Base-by-base conservation (phyloP, 805 yeast genomes). In the Nakazawaea populi region DNA sequence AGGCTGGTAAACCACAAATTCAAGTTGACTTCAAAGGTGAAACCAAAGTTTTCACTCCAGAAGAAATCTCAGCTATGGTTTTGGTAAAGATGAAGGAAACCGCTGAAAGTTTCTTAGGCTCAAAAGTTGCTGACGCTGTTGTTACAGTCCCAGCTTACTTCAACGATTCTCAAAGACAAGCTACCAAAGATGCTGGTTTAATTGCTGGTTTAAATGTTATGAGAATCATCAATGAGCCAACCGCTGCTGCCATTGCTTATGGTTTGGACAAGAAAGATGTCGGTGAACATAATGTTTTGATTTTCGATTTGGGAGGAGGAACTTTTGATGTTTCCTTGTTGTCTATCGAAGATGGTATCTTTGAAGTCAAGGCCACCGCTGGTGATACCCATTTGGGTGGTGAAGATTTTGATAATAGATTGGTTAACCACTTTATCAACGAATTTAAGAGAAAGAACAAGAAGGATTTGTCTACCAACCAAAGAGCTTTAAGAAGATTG, bases 361-460 rank as follows among this genome's bases (percentile, higher is more conserved):
- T 89, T 79, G 90, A 90, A 69, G 97, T 89, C 66, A 89, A 89
- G 81, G 95, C 96, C 63, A 89, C 97, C 56, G 89, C 89, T 53
- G 89, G 87, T 71, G 88, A 90, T 69, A 88, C 92, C 54, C 92
- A 85, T 74, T 84, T 89, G 79, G 97, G 97, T 80, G 97, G 97
- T 85, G 97, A 91, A 78, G 98, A 91, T 77, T 92, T 92, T 74
- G 98, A 92, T 74, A 82, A 89, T 85, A 87, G 96, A 76, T 84
- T 92, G 69, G 97, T 92, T 62, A 90, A 79, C 80, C 92, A 84
- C 80, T 91, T 91, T 71, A 89, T 87, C 60, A 83, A 83, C 68
- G 97, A 92, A 77, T 92, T 91, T 85, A 90, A 92, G 89, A 86
- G 97, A 81, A 91, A 92, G 83, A 83, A 88, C 83, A 89, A 89